Conservation (phyloP, 1,284 basidiomycete species). For the Lentinula novae-zelandiae region DNA sequence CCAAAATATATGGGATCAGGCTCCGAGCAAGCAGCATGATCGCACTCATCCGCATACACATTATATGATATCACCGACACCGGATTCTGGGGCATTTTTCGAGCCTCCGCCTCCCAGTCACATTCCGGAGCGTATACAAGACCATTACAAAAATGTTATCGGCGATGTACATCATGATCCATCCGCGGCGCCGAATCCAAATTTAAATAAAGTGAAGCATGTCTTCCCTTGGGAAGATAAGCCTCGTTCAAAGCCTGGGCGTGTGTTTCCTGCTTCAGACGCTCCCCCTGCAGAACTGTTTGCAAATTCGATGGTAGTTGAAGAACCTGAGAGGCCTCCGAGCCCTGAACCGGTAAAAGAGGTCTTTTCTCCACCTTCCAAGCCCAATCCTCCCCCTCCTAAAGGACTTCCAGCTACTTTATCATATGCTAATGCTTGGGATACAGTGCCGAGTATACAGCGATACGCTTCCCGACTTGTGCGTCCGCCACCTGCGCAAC, state of each 20-base stretch:
- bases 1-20: conserved; percentile 69
- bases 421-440: conserved; percentile 80
- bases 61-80: conserved; percentile 24
- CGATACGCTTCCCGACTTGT: conserved; percentile 67
- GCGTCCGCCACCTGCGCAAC: conserved; percentile 39
- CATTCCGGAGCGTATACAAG: conserved; percentile 63
- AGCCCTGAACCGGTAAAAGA: conserved; percentile 31
- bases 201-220: conserved; percentile 67
- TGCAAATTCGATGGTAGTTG: conserved; percentile 31
- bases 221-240: conserved; percentile 95
- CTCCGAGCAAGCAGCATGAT: conserved; percentile 37
- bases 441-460: conserved; percentile 73
- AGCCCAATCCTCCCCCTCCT: conserved; percentile 27
- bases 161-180: conserved; percentile 35
- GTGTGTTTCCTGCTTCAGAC: conserved; percentile 76
- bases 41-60: conserved; percentile 28
- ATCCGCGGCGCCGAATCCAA: conserved; percentile 47
- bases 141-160: conserved; percentile 60
- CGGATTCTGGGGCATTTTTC: conserved; percentile 50
- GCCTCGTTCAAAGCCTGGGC: conserved; percentile 57
- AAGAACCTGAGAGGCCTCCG: conserved; percentile 27
- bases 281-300: conserved; percentile 53
- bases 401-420: conserved; percentile 53
- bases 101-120: conserved; percentile 49
- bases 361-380: conserved; percentile 21